Evolutionary conservation across 768 basidiomycete genomes (phyloP).

Genomic region (Nidularia pulvinata): DNA sequence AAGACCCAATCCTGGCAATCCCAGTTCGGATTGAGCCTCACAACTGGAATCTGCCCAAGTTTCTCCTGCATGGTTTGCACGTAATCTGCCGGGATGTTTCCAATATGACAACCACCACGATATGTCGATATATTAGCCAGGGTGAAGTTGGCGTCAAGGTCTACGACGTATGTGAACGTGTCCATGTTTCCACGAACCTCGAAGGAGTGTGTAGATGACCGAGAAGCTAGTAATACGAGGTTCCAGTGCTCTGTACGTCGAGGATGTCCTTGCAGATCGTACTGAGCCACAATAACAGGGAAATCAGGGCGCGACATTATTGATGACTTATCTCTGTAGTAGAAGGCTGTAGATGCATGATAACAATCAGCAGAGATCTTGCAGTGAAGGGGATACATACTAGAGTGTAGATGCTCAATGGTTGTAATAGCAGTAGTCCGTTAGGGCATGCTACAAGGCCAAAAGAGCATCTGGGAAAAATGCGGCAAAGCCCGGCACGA

Average conservation of each 20-base stretch:
- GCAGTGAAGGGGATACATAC: too few relatives aligned
- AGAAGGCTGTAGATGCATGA: too few relatives aligned
- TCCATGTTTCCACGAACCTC: constrained; percentile 8
- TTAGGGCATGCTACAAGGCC: too few relatives aligned
- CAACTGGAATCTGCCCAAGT: constrained; percentile 3
- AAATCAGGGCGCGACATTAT: too few relatives aligned
- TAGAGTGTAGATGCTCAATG: too few relatives aligned
- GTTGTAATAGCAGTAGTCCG: too few relatives aligned
- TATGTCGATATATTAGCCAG: constrained; percentile 3
- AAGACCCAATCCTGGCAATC: constrained; percentile 8
- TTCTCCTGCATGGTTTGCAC: constrained; percentile 2
- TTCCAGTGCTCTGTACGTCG: constrained; percentile 6
- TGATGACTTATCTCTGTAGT: too few relatives aligned
- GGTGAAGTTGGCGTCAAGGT: background rate
- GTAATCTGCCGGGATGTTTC: constrained; percentile 5
- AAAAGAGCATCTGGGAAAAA: too few relatives aligned
- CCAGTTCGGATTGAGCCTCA: constrained; percentile 6
- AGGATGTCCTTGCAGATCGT: constrained; percentile 1
- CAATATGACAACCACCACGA: constrained; percentile 9
- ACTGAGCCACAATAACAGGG: constrained; percentile 6
- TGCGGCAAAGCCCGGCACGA: too few relatives aligned
- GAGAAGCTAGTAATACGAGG: constrained; percentile 4
- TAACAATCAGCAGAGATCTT: too few relatives aligned
- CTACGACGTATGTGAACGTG: constrained; percentile 5
- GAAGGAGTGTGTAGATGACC: constrained; percentile 1